Evolutionary conservation across 495 filamentous ascomycete species (phyloP), one percentile per base, ranked within the genome.

Genomic region (Xylaria longipes): DNA sequence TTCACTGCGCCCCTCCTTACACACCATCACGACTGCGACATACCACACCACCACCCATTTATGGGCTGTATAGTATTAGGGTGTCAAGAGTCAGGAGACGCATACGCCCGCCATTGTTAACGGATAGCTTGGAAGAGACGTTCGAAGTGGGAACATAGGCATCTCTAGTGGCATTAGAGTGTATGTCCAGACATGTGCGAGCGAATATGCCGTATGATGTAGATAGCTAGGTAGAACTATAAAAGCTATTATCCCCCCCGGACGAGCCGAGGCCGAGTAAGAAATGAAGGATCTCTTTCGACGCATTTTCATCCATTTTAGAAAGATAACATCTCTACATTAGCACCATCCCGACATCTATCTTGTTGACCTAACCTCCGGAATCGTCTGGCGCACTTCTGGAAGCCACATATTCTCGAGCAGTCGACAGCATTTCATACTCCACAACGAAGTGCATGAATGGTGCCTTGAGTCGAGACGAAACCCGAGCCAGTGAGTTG

Each of bases 21-120:
- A 79, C 77, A 79, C 77, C 77, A 73, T 14, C 66, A 73, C 48
- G 65, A 57, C 71, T 37, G 31, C 45, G 58, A 63, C 63, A 67
- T 56, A 68, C 70, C 70, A 72, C 70, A 72, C 70, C 64, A 69
- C 45, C 29, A 52, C 62, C 37, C 52, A 74, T 71, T 33, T 71
- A 66, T 72, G 75, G 70, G 39, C 68, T 60, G 41, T 65, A 15
- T 74, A 46, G 37, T 45, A 48, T 71, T 73, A 72, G 73, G 72
- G 64, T 79, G 68, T 63, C 67, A 65, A 60, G 66, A 74, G 77
- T 79, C 77, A 79, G 76, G 63, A 77, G 77, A 79, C 75, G 69
- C 73, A 77, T 62, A 64, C 68, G 50, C 45, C 58, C 37, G 69
- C 37, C 48, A 39, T 65, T 46, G 37, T 31, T 57, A 14, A n/a